Percentiles rank a stretch among this genome's conserved stretches.
Evolutionary conservation across 2,329 filamentous ascomycete species (phyloP).

Genomic region (Ascocoryne sarcoides): DNA sequence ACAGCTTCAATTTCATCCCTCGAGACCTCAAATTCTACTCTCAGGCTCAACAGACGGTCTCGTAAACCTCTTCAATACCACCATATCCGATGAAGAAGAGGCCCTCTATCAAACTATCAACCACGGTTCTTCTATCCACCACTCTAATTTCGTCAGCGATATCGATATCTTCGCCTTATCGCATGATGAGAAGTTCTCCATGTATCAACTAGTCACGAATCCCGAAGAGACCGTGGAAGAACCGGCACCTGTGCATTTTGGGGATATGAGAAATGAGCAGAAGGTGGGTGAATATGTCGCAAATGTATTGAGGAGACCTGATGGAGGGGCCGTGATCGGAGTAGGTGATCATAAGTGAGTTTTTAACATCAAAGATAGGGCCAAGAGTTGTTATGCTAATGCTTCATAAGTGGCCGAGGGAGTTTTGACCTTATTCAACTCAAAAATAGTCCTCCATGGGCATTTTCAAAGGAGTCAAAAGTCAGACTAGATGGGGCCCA

Average conservation of each 20-base stretch:
- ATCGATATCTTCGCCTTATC: slow-evolving; percentile 63
- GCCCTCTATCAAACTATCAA: slow-evolving; percentile 72
- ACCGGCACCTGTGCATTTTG: slow-evolving; percentile 45
- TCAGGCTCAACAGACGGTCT: slow-evolving; percentile 75
- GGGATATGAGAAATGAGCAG: slow-evolving; percentile 53
- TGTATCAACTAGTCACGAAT: slow-evolving; percentile 61
- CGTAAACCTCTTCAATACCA: slow-evolving; percentile 67
- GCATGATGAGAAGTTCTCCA: slow-evolving; percentile 68
- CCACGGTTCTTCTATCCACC: slow-evolving; percentile 65
- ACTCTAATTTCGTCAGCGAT: slow-evolving; percentile 59
- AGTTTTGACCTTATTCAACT: slow-evolving; percentile 54
- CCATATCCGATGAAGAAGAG: slow-evolving; percentile 65
- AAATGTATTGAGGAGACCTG: slow-evolving; percentile 52
- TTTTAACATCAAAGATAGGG: slow-evolving; percentile 5
- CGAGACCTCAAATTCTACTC: slow-evolving; percentile 51
- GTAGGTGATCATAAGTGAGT: slow-evolving; percentile 60
- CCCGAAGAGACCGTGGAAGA: slow-evolving; percentile 47
- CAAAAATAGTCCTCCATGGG: slow-evolving; percentile 43
- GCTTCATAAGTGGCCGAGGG: too few relatives aligned
- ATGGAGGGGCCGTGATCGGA: slow-evolving; percentile 53
- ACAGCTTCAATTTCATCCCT: slow-evolving; percentile 53
- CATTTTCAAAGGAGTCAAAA: slow-evolving; percentile 43
- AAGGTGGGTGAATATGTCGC: slow-evolving; percentile 67
- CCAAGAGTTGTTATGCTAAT: too few relatives aligned
- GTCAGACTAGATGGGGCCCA: slow-evolving; percentile 56